Base-by-base conservation (phyloP, 495 filamentous ascomycete genomes). In the Mytilinidion resinicola region DNA sequence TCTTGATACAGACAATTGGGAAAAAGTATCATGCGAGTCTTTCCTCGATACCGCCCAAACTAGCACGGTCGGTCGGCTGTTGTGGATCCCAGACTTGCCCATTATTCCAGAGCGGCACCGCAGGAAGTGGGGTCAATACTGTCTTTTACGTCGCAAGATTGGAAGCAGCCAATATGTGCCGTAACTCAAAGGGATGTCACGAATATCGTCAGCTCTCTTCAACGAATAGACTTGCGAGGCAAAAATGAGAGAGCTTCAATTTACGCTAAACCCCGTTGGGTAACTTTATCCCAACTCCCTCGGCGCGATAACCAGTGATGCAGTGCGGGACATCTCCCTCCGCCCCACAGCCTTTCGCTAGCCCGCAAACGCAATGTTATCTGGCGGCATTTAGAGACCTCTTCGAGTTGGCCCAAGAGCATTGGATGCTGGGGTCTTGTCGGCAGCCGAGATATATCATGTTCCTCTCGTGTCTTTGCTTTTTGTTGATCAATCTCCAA, bases 41-140 rank as follows among this genome's bases (percentile, higher is more conserved):
- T 97, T 97, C 67, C 75, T 99, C 19, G 93, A 99, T 72, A 78
- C 88, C 4, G 79, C 82, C 4, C 75, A 76, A 59, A 96, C 95
- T 0, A 74, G 80, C 41, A 74, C 88, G 21, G 49, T 96, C 2
- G 86, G 87, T n/a, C 80, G 93, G 51, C 78, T 89, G 35, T 72
- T 95, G 57, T 96, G 91, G 91, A 70, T 95, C 35, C 95, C 93
- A 1, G 81, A 95, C 60, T 75, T 78, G 64, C 73, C 80, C 9
- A 64, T 90, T 17, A 76, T 96, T 43, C 91, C 90, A 9, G 76
- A 83, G 55, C 76, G 76, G 54, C 85, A 81, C 51, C 82, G 75
- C 55, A 80, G 91, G 59, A 81, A 81, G 69, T 96, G 89, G 87
- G 90, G 89, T 50, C 72, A 81, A 39, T 90, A 96, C 72, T 96